Evolutionary conservation across 2,329 filamentous ascomycete genomes (phyloP), one percentile per base, ranked within the genome.

Genomic region (Aaosphaeria pasadenensis): DNA sequence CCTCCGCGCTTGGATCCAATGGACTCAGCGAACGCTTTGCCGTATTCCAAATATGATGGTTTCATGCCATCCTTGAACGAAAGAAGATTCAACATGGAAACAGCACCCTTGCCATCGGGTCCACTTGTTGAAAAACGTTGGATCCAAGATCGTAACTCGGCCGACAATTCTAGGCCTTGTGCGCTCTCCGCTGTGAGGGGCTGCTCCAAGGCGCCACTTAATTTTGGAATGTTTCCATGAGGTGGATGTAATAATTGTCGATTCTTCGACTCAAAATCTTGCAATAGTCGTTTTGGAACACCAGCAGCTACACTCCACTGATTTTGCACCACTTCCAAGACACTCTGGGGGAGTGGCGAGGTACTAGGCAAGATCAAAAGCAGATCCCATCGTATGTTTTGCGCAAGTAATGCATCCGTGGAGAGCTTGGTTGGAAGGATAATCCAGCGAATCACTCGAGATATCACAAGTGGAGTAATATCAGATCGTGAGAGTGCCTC

Each of bases 81-180:
- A 4, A 86, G 73, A 3, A 86, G 69, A 51, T 86, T 86, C 36
- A 86, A 72, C 83, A 86, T 86, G 1, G 78, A 81, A 1, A 85
- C 78, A 0, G 83, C 77, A 35, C 61, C 66, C 46, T 7, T 53
- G 40, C 58, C 63, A 68, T 62, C 58, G 59, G 53, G 49, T 32
- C 52, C 42, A 1, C 44, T 42, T 1, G 13, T 39, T 0, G 36
- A 11, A 45, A 74, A 74, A 0, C 30, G 28, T 4, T 68, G 49
- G 61, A 83, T 79, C 76, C 82, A 86, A 1, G 57, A 36, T 9
- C 73, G 58, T 1, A 86, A 62, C 4, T 79, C 75, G 0, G 73
- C 60, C 11, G 76, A 78, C 6, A 85, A 63, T 57, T 85, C 81
- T 0, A 86, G 73, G 17, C 74, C 74, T 62, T 84, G 77, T 1